Evolutionary conservation across 306 rosid species (phyloP), one percentile per base, ranked within the genome.

Genomic region (Begonia fuchsioides): DNA sequence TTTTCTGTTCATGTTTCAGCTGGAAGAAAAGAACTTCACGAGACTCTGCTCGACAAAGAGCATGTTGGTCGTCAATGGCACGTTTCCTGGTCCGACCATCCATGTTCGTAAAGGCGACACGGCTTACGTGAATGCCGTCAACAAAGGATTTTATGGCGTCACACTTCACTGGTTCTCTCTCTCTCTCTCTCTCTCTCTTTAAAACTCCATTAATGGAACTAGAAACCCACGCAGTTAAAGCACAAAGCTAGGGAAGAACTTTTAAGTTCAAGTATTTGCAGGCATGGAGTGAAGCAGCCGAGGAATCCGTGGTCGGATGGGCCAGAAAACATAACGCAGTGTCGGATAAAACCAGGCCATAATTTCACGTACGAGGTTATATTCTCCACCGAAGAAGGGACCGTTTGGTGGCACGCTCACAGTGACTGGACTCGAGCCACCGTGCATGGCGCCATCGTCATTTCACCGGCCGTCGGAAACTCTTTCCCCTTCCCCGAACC

Each of bases 341-440:
- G 75, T 46, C 75, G 70, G 2, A 69, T 69, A 11, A 14, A 39
- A 10, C 44, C 63, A 2, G 67, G 75, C 10, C 41, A 15, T 10
- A 64, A 13, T 17, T 63, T 69, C 13, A 69, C 66, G 1, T 54
- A 69, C 5, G 57, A 69, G 13, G 57, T 69, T 4, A 58, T 58
- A 2, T 69, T 69, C 43, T 63, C 75, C 0, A 11, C n/a, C 0
- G 69, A 70, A 58, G 76, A 65, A 70, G 68, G 76, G 18, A 70
- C 76, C 8, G 10, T 70, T 1, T 70, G 76, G 76, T 70, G 76
- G 76, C 71, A 70, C 40, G 71, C 76, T 3, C 76, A 70, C n/a
- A 70, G 76, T 5, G 66, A 56, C 3, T 70, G 76, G 76, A 2
- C 66, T 7, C 66, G 76, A 0, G 68, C 71, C 54, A 64, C 76